These are phyloP conservation scores for Leccinum broughii DNA, from an alignment of 768 basidiomycete genomes.

Conservation along the genomic window DNA sequence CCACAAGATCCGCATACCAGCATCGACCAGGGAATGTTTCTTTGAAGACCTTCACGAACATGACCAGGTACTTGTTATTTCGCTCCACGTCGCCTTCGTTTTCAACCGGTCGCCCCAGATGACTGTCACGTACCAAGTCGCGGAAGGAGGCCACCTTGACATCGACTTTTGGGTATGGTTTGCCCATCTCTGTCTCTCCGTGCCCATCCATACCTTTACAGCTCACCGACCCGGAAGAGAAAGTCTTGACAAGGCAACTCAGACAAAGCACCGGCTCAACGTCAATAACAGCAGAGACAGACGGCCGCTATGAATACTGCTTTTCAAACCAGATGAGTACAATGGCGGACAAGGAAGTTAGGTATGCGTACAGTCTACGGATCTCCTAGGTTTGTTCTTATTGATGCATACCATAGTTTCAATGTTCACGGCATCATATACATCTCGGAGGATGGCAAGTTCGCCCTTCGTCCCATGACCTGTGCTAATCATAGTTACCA, in stretches of 20 bases:
- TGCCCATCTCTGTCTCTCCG: background rate
- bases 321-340: constrained; percentile 99
- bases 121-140: constrained; percentile 99
- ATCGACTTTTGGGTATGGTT: constrained; percentile 90
- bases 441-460: constrained; percentile 81
- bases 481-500: constrained; percentile 3
- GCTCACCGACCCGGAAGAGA: constrained; percentile 77
- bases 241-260: constrained; percentile 73
- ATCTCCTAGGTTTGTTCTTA: background rate
- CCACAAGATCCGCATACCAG: constrained; percentile 72
- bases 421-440: constrained; percentile 60
- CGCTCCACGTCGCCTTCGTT: background rate
- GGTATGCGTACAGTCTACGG: constrained; percentile 43
- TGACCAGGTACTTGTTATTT: constrained; percentile 65
- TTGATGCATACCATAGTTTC: background rate
- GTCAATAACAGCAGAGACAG: constrained; percentile 81
- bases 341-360: constrained; percentile 92
- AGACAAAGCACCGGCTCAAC: constrained; percentile 88
- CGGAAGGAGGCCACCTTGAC: constrained; percentile 94
- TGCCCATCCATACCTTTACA: constrained; percentile 34
- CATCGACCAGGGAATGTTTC: constrained; percentile 90
- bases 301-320: constrained; percentile 93
- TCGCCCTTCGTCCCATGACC: background rate
- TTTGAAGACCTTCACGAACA: constrained; percentile 91
- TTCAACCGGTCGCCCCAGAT: constrained; percentile 54